phyloP scores from a whole-genome alignment of 2,329 filamentous ascomycete species.

The Colletotrichum horii region DNA sequence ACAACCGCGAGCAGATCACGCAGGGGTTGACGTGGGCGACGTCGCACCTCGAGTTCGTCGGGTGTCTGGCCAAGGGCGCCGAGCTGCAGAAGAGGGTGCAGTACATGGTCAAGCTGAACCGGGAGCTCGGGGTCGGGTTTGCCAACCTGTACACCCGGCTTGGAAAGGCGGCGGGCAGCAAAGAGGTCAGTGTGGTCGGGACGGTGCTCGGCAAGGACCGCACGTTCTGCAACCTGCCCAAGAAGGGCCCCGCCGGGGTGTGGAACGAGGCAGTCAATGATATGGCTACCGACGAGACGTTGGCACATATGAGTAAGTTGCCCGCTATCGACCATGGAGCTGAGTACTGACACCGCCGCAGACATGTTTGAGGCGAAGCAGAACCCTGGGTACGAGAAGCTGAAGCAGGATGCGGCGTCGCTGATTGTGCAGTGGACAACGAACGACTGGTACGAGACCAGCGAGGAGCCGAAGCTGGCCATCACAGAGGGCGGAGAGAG shows the following conservation, averaged over 20 bases:
- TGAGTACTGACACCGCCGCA: conserved; percentile 31
- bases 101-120: conserved; percentile 68
- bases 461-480: conserved; percentile 37
- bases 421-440: conserved; percentile 69
- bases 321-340: no score
- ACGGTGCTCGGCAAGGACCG: conserved; percentile 72
- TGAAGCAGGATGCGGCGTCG: conserved; percentile 70
- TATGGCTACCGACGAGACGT: conserved; percentile 76
- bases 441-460: conserved; percentile 71
- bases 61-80: conserved; percentile 82
- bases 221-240: conserved; percentile 88
- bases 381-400: conserved; percentile 74
- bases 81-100: conserved; percentile 78
- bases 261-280: conserved; percentile 82
- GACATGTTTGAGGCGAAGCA: conserved; percentile 75
- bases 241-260: conserved; percentile 51
- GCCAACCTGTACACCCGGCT: conserved; percentile 88
- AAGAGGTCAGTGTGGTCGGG: conserved; percentile 57
- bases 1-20: conserved; percentile 80
- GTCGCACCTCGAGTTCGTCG: conserved; percentile 92
- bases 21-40: conserved; percentile 82
- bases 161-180: conserved; percentile 67
- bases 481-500: conserved; percentile 19
- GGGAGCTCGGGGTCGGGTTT: conserved; percentile 75
- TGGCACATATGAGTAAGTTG: conserved; percentile 75